Base-by-base conservation (phyloP, 164 flowering plant species). In the Saururus chinensis region DNA sequence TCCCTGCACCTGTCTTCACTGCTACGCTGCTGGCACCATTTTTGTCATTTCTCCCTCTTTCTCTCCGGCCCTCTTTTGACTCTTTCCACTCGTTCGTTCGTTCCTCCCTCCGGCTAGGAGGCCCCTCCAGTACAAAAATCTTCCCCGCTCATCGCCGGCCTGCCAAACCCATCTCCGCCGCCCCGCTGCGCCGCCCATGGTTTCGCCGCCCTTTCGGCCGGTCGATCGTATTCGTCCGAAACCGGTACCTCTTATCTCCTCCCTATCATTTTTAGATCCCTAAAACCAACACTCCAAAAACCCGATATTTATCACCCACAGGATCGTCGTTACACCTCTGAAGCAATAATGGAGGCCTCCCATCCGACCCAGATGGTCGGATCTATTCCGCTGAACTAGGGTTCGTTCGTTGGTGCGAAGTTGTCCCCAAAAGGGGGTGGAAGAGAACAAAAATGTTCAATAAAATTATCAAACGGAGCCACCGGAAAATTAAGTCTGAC, bases 381-480 rank as follows among this genome's bases (percentile, higher is more conserved):
- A 55, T 55, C 58, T 55, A 7, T 24, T 55, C 17, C 19, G 19
- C 17, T 17, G 14, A 45, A 12, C 17, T 45, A 45, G 49, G n/a
- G n/a, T n/a, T n/a, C n/a, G n/a, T n/a, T n/a, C n/a, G n/a, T n/a
- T n/a, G n/a, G n/a, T n/a, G n/a, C n/a, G n/a, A n/a, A n/a, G n/a
- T n/a, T n/a, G n/a, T n/a, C 6, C 37, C 37, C 37, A 30, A 30
- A 30, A 2, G 2, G 37, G 37, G 37, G 17, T 11, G 58, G 60
- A 17, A 16, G 4, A 23, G 40, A 35, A 41, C 13, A 10, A 68
- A 68, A 51, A 84, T 87, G 95, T 81, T 87, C 1, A 81, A 78
- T 74, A 87, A 76, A 37, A 74, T 85, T 40, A 85, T 87, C 7
- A 87, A 82, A 72, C 80, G 89, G 5, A 82, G 84, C 67, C 71